Evolutionary conservation across 805 yeast genomes (phyloP).

Genomic region (Hanseniaspora meyeri): DNA sequence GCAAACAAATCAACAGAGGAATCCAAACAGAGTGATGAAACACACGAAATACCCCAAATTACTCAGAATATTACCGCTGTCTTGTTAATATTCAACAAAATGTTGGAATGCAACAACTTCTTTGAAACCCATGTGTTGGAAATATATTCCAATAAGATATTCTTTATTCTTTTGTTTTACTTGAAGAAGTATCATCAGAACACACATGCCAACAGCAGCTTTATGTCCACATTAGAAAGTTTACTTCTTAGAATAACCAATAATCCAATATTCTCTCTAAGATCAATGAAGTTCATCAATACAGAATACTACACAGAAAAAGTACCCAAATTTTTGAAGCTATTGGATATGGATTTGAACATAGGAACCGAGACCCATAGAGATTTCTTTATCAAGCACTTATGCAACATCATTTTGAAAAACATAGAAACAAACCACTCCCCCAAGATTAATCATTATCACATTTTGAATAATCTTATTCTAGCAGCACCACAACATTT

Average conservation of each 20-base stretch:
- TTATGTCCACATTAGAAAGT: constrained; percentile 41
- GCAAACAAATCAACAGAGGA: constrained; percentile 9
- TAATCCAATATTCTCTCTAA: constrained; percentile 29
- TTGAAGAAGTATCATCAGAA: constrained; percentile 33
- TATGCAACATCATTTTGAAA: constrained; percentile 32
- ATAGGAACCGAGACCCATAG: constrained; percentile 41
- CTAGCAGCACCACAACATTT: constrained; percentile 27
- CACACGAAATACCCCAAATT: constrained; percentile 19
- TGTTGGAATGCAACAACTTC: constrained; percentile 56
- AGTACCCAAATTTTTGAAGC: constrained; percentile 43
- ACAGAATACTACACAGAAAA: constrained; percentile 33
- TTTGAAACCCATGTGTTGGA: constrained; percentile 38
- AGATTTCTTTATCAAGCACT: constrained; percentile 49
- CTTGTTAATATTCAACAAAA: constrained; percentile 57
- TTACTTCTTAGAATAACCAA: constrained; percentile 41
- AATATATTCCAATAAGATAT: constrained; percentile 41
- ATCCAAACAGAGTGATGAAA: constrained; percentile 14
- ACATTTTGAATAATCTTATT: constrained; percentile 50
- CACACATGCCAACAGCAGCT: constrained; percentile 19
- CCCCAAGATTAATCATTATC: constrained; percentile 38
- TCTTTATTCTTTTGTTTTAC: constrained; percentile 45
- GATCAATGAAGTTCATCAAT: constrained; percentile 37
- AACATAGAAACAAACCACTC: constrained; percentile 29
- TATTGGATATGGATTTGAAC: constrained; percentile 24
- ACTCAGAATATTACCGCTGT: constrained; percentile 39